A percentile compares a stretch with the other conserved stretches of the same genome.
These are phyloP conservation scores for Paraphysoderma sedebokerense DNA, from an alignment of 371 early-diverging fungal species.

Conservation along the genomic window DNA sequence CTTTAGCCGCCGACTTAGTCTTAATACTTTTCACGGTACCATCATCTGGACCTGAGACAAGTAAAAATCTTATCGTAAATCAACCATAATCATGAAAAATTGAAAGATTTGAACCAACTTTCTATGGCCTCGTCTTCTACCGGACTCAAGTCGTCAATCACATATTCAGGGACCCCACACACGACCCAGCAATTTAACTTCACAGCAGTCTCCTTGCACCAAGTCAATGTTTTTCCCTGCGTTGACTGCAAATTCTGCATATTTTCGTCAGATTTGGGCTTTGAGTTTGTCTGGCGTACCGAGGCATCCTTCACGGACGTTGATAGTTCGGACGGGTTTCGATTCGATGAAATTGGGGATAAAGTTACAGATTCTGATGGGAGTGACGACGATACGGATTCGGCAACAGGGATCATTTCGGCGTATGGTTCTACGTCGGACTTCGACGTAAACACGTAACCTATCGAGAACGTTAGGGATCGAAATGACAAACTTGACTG, in stretches of 20 bases:
- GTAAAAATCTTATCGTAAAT: no score
- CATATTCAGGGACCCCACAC: not conserved
- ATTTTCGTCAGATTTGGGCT: not conserved
- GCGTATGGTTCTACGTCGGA: slow-evolving; percentile 9
- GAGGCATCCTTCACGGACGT: no score
- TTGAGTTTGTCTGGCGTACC: no score
- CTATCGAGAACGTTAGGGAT: not conserved
- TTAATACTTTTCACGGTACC: no score
- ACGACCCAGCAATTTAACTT: not conserved
- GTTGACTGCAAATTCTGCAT: not conserved
- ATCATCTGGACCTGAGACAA: no score
- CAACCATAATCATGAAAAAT: no score
- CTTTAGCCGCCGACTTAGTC: slow-evolving; percentile 15
- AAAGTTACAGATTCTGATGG: no score
- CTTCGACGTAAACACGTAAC: slow-evolving; percentile 13
- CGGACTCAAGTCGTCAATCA: slow-evolving; percentile 2
- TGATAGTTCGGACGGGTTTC: no score
- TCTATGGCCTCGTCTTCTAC: no score
- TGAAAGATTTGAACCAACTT: no score
- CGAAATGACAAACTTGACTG: not conserved
- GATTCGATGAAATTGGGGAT: no score
- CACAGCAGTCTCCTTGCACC: not conserved
- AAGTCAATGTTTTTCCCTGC: not conserved
- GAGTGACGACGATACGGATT: no score
- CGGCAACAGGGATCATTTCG: slow-evolving; percentile 8